Evolutionary conservation across 257 asterid species (phyloP).

Genomic region (Nicotiana tomentosiformis): DNA sequence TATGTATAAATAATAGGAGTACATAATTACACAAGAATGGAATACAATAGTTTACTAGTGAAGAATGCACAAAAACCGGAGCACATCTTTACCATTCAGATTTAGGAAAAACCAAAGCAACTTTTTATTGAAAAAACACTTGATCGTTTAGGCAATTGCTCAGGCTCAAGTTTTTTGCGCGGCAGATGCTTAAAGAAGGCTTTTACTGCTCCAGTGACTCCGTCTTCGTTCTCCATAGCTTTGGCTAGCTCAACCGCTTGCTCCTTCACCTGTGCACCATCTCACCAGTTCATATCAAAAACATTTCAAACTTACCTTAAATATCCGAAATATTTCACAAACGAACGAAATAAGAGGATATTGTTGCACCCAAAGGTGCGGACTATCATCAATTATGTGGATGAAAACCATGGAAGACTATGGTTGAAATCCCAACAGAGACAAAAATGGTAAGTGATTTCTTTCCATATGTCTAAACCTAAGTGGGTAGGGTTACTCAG

Average conservation of each 20-base stretch:
- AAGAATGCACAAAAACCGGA: neutral
- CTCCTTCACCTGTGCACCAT: slow-evolving; percentile 52
- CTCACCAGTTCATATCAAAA: neutral
- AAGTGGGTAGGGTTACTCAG: too few relatives aligned
- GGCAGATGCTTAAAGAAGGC: slow-evolving; percentile 70
- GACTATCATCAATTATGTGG: too few relatives aligned
- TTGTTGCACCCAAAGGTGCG: too few relatives aligned
- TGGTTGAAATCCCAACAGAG: too few relatives aligned
- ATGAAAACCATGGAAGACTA: too few relatives aligned
- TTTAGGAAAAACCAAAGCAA: slow-evolving; percentile 75
- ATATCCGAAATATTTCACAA: neutral
- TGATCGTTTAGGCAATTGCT: slow-evolving; percentile 14
- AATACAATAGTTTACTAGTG: neutral
- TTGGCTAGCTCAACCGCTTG: slow-evolving; percentile 60
- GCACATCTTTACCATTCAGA: neutral
- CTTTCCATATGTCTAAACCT: too few relatives aligned
- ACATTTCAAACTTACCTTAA: neutral
- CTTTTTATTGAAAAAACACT: slow-evolving; percentile 24
- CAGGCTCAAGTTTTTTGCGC: slow-evolving; percentile 7
- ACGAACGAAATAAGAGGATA: neutral
- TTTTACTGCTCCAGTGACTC: slow-evolving; percentile 74
- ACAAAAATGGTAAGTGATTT: too few relatives aligned
- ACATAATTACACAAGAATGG: neutral
- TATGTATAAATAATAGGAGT: neutral
- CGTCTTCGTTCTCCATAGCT: slow-evolving; percentile 89